Conservation (phyloP, 192 early-diverging fungal species). For the Rhizoclosmatium globosum region DNA sequence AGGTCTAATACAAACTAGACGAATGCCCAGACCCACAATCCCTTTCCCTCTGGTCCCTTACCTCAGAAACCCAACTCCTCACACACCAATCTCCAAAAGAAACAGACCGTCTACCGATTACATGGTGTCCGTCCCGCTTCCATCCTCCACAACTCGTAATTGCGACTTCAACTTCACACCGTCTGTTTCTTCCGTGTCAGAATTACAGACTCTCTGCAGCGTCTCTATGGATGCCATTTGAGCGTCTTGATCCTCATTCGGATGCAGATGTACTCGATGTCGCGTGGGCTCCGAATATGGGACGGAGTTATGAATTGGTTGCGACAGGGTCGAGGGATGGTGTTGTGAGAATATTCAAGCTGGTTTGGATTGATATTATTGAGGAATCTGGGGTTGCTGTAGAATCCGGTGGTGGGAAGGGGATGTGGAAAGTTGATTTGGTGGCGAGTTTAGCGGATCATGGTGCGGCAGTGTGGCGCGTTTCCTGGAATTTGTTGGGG, state of each 20-base stretch:
- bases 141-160: conserved; percentile 82
- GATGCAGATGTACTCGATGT: conserved; percentile 71
- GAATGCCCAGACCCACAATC: too few relatives aligned
- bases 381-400: not conserved
- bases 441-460: conserved; percentile 73
- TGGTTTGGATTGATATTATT: conserved; percentile 56
- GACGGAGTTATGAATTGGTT: conserved; percentile 80
- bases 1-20: not conserved
- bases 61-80: not conserved
- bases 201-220: conserved; percentile 46
- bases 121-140: conserved; percentile 89
- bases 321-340: conserved; percentile 83
- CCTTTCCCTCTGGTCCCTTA: too few relatives aligned
- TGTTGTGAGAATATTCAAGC: conserved; percentile 78
- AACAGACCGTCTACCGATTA: conserved; percentile 80
- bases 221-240: conserved; percentile 69
- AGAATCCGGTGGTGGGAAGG: conserved; percentile 15
- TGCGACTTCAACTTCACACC: conserved; percentile 71
- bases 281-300: conserved; percentile 62
- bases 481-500: conserved; percentile 88
- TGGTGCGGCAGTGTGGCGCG: conserved; percentile 76
- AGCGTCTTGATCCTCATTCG: conserved; percentile 65
- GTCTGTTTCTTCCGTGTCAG: not conserved
- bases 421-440: conserved; percentile 60
- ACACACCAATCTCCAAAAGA: conserved; percentile 68